Evolutionary conservation across 176 grass and related monocot species (phyloP), one percentile per base, ranked within the genome.

Genomic region (Avena sativa): DNA sequence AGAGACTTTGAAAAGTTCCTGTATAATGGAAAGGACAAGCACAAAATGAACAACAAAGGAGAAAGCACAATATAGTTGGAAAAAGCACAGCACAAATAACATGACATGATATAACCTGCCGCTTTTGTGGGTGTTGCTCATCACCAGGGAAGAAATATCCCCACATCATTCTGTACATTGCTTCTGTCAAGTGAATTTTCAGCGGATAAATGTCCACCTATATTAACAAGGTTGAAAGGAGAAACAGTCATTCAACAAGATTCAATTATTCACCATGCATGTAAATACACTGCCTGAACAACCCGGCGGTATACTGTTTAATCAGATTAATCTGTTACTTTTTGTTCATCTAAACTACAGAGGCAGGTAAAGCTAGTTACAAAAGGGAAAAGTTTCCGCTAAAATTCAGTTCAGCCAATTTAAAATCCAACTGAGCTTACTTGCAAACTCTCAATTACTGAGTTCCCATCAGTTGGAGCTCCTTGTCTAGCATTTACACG

Each of bases 111-210:
- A 78, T 58, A 88, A 98, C 96, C 93, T 98, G 96, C 61, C 96
- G 86, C 86, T 94, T 98, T 83, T 91, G 90, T 76, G 90, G 90
- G 69, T 95, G 92, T 50, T 98, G 93, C 79, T 98, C 96, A 82
- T 98, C 96, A 86, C 89, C 92, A 82, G 96, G 96, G 51, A 98
- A 98, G 75, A 98, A 92, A 85, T 98, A 98, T 53, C 86, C 84
- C 96, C 96, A 98, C 92, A 98, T 96, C 96, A 98, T 96, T 80
- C 87, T 80, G 86, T 98, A 98, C 93, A 98, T 95, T 87, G 92
- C 79, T 89, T 98, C 96, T 81, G 92, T 96, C 90, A 98, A 96
- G 91, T 96, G 79, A 86, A 98, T 95, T 91, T 92, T 98, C 74
- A 98, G 87, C 28, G 96, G 96, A 91, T 98, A 95, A 40, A 98